Conservation (phyloP, 23 red algal species). For the Gracilaria domingensis region DNA sequence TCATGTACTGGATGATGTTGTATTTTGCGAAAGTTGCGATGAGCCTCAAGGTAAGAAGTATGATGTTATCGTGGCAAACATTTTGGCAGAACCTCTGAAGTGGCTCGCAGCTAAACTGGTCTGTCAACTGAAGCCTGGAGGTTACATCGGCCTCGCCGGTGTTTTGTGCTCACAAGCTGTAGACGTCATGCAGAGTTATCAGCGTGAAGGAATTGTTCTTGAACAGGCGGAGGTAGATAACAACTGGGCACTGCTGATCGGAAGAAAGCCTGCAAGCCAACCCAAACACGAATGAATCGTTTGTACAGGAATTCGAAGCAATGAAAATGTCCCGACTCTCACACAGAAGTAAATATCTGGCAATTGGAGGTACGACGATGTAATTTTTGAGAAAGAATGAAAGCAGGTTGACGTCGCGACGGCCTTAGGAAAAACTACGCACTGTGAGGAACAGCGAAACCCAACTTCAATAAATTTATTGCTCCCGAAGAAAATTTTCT, state of each 20-base stretch:
- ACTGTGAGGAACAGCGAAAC: too few species aligned
- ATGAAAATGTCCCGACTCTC: too few species aligned
- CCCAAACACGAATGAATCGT: too few species aligned
- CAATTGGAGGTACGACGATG: too few species aligned
- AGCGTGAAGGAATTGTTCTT: constrained; percentile 40
- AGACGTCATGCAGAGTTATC: constrained; percentile 62
- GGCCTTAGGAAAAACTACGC: too few species aligned
- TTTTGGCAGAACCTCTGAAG: constrained; percentile 76
- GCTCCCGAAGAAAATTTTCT: too few species aligned
- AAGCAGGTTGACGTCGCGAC: too few species aligned
- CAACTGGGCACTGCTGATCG: constrained; percentile 79
- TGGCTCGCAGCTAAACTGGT: constrained; percentile 68
- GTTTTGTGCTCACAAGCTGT: constrained; percentile 73
- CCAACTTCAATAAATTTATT: too few species aligned
- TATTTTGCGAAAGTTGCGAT: constrained; percentile 36
- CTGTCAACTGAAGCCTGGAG: constrained; percentile 26
- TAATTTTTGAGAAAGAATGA: too few species aligned
- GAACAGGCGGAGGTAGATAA: constrained; percentile 54
- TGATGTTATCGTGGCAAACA: constrained; percentile 92
- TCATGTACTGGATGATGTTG: constrained; percentile 15
- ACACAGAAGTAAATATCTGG: too few species aligned
- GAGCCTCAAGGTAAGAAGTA: constrained; percentile 26
- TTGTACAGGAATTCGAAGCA: too few species aligned
- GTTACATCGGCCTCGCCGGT: constrained; percentile 74
- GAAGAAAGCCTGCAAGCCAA: constrained; percentile 36